Base-by-base conservation (phyloP, 768 basidiomycete species). In the Fomitopsis serialis region DNA sequence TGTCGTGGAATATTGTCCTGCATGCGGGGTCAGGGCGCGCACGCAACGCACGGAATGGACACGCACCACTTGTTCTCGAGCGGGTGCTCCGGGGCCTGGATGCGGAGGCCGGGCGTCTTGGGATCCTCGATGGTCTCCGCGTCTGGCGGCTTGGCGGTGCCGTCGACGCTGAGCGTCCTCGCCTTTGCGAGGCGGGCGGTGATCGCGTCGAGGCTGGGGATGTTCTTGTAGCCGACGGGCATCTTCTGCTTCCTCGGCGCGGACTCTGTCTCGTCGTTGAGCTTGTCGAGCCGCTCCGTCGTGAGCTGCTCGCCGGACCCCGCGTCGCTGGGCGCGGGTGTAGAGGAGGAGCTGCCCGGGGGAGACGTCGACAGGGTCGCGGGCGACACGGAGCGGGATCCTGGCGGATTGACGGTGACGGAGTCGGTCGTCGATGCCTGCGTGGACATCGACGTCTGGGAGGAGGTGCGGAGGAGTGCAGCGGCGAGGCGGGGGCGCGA, bases 1-100 rank as follows among this genome's bases (percentile, higher is more conserved):
- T 80, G 65, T 97, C 94, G 68, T 92, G 91, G 68, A 83, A 97
- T 56, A 96, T 78, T 12, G 90, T 94, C 93, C 92, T 93, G 62
- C 13, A 42, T 6, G 37, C 13, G 19, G 6, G 5, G 37, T 40
- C 6, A 40, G 15, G 15, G 44, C 7, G 44, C 21, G 6, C 23
- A n/a, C 21, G 27, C 0, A 10, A 45, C 25, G 32, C 53, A 48
- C 42, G 50, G 13, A 56, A 27, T 3, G 27, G 34, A 12, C 3
- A 70, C 81, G 53, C 53, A 92, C 91, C 93, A 96, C 37, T 81
- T 67, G 67, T 85, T 88, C 63, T 92, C 88, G 23, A 96, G 73
- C 6, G 92, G 92, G 66, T 92, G 92, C 64, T 91, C 90, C 4
- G 84, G 85, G 24, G 72, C 74, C 61, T 77, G 84, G 54, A 85